phyloP scores from a whole-genome alignment of 2,329 filamentous ascomycete species.

The Aureobasidium mangrovei region DNA sequence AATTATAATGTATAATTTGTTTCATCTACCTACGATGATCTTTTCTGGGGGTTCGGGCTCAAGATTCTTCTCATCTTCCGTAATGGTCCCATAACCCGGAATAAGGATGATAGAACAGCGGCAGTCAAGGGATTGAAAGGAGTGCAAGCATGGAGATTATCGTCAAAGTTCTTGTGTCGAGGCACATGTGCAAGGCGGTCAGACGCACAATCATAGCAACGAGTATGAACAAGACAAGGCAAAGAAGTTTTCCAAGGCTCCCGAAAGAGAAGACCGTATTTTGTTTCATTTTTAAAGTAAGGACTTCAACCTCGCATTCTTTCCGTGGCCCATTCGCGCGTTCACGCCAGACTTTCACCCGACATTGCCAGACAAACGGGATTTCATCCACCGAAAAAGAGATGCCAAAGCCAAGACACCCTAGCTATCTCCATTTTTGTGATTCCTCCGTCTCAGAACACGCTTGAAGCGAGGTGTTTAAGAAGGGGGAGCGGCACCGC shows the following conservation, averaged over 20 bases:
- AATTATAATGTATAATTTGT: background rate
- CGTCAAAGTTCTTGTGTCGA: background rate
- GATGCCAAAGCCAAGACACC: background rate
- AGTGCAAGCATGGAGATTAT: background rate
- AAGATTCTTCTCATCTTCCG: background rate
- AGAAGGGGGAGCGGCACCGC: conserved; percentile 53
- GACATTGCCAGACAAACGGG: background rate
- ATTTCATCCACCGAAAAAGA: background rate
- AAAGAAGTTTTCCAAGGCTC: background rate
- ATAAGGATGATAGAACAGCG: background rate
- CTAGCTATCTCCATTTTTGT: background rate
- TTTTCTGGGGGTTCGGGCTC: too few relatives aligned
- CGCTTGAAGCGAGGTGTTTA: conserved; percentile 16
- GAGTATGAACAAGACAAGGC: background rate
- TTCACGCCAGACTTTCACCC: background rate
- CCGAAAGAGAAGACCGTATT: background rate
- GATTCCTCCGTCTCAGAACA: background rate
- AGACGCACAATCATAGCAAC: background rate
- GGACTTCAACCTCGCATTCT: background rate
- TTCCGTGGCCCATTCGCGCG: background rate
- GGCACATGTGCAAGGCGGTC: background rate
- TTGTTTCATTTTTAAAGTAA: background rate
- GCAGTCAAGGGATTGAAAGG: background rate
- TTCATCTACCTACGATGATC: too few relatives aligned
- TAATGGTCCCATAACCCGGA: background rate